These are phyloP conservation scores for Fusarium torulosum DNA, from an alignment of 2,329 filamentous ascomycete species.

Conservation along the genomic window DNA sequence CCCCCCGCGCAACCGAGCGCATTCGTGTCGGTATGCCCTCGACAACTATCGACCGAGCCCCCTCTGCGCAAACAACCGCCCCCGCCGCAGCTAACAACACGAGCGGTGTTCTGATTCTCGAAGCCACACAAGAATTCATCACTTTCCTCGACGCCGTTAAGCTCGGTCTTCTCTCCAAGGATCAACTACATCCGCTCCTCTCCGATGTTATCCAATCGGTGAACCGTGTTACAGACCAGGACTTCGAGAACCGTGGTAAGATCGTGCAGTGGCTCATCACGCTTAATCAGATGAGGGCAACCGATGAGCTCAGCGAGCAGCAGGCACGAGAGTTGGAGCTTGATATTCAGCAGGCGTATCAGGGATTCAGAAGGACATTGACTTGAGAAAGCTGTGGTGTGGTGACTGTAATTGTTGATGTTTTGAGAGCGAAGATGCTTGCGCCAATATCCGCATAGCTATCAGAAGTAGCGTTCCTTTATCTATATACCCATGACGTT, in stretches of 20 bases:
- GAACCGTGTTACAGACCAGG: constrained; percentile 94
- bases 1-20: constrained; percentile 91
- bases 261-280: constrained; percentile 99
- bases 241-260: constrained; percentile 95
- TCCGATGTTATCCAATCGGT: constrained; percentile 97
- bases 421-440: constrained; percentile 28
- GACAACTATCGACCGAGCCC: constrained; percentile 74
- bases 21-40: constrained; percentile 93
- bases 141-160: constrained; percentile 96
- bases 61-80: constrained; percentile 59
- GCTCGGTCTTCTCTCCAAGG: constrained; percentile 91
- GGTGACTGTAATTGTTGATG: constrained; percentile 12
- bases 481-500: constrained; percentile 43
- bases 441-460: background rate
- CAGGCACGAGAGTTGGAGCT: constrained; percentile 90
- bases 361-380: constrained; percentile 89
- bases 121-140: constrained; percentile 98
- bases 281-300: constrained; percentile 97
- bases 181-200: constrained; percentile 93
- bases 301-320: constrained; percentile 87
- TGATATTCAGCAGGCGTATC: constrained; percentile 94
- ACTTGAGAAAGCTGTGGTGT: constrained; percentile 55
- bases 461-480: constrained; percentile 22
- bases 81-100: constrained; percentile 61
- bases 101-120: constrained; percentile 78